Evolutionary conservation across 208 protist genomes (phyloP).

Genomic region (Leishmania mexicana): DNA sequence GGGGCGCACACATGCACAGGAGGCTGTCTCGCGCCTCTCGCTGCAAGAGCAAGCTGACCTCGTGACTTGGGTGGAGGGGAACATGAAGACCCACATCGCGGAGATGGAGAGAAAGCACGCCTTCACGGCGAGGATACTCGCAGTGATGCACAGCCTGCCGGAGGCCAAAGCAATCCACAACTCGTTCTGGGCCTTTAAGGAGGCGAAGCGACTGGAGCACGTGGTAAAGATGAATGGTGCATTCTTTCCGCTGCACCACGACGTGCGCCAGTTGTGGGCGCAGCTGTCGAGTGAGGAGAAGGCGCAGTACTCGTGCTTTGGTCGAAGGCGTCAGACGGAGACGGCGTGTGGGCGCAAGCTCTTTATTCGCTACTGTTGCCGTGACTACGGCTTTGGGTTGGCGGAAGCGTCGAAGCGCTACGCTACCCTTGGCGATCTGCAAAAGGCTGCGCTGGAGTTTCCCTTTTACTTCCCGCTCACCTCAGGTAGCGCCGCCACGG

Average conservation of each 20-base stretch:
- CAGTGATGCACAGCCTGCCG: conserved; percentile 50
- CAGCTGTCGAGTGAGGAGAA: conserved; percentile 47
- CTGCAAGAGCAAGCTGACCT: conserved; percentile 40
- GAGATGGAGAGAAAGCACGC: conserved; percentile 43
- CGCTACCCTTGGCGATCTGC: conserved; percentile 56
- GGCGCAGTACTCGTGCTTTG: conserved; percentile 65
- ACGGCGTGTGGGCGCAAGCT: conserved; percentile 55
- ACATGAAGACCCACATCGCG: conserved; percentile 21
- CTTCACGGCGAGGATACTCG: conserved; percentile 57
- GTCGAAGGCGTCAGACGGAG: conserved; percentile 17
- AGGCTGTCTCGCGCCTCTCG: conserved; percentile 37
- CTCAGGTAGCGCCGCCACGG: conserved; percentile 13
- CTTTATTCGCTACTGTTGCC: conserved; percentile 60
- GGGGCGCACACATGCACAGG: conserved; percentile 22
- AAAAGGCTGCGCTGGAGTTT: conserved; percentile 80
- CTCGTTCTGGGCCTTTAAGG: conserved; percentile 34
- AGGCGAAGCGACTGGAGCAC: conserved; percentile 34
- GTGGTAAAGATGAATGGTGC: conserved; percentile 41
- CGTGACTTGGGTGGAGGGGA: conserved; percentile 21
- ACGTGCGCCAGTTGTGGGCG: conserved; percentile 20
- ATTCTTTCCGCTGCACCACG: conserved; percentile 27
- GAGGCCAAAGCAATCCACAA: conserved; percentile 62
- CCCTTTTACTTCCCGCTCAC: conserved; percentile 77
- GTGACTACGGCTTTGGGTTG: conserved; percentile 75
- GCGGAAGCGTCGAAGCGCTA: conserved; percentile 46